phyloP scores from a whole-genome alignment of 2,329 filamentous ascomycete species.

The Calonectria pseudoreteaudii region DNA sequence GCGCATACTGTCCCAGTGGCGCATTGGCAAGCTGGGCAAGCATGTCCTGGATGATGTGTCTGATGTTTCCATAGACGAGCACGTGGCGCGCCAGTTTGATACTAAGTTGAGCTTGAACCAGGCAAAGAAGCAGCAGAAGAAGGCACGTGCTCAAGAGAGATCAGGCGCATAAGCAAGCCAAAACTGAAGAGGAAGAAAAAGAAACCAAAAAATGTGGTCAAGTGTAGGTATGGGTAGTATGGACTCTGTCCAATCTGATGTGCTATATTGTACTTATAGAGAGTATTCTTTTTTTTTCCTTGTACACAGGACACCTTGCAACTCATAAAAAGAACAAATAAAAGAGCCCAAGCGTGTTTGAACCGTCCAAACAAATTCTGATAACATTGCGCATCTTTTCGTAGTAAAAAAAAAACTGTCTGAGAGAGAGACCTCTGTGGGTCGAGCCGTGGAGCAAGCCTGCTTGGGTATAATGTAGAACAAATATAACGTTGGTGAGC shows the following conservation, averaged over 20 bases:
- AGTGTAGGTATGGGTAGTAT: background rate
- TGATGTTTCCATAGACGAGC: slow-evolving; percentile 64
- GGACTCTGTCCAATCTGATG: slow-evolving; percentile 9
- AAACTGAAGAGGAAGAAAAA: too few species aligned
- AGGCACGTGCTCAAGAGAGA: slow-evolving; percentile 61
- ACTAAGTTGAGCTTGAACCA: slow-evolving; percentile 73
- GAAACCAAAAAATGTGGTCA: background rate
- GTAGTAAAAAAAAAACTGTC: slow-evolving; percentile 9
- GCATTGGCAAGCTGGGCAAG: slow-evolving; percentile 78
- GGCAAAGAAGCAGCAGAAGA: slow-evolving; percentile 75
- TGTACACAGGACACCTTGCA: slow-evolving; percentile 35
- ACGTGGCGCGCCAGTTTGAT: slow-evolving; percentile 60
- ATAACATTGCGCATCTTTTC: slow-evolving; percentile 23
- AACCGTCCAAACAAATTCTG: slow-evolving; percentile 5
- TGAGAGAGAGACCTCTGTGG: slow-evolving; percentile 6
- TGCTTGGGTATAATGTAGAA: slow-evolving; percentile 25
- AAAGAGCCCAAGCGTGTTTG: background rate
- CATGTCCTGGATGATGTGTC: slow-evolving; percentile 85
- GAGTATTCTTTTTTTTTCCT: slow-evolving; percentile 17
- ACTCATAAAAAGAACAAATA: slow-evolving; percentile 14
- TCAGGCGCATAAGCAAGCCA: slow-evolving; percentile 33
- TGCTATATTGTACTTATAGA: slow-evolving; percentile 30
- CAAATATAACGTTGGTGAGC: slow-evolving; percentile 12
- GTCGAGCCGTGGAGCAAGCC: slow-evolving; percentile 18
- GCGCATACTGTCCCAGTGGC: slow-evolving; percentile 86